phyloP scores from a whole-genome alignment of 345 rosid species.

The Hevea brasiliensis region DNA sequence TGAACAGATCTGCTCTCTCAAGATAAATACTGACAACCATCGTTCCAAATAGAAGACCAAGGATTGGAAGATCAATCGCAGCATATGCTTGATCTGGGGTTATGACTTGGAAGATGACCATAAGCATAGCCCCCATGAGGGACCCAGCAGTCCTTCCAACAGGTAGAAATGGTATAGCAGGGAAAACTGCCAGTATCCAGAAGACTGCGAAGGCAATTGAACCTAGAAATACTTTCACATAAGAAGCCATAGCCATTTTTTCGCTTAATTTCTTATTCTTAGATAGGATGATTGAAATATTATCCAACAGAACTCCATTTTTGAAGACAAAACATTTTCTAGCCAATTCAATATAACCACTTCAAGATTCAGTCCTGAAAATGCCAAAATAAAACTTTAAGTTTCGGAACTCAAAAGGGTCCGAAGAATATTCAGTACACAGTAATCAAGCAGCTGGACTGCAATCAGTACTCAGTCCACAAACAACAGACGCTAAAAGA shows the following conservation, averaged over 20 bases:
- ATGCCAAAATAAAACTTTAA: not conserved
- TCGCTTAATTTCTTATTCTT: not conserved
- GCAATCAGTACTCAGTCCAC: not conserved
- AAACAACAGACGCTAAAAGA: not conserved
- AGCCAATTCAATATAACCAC: not conserved
- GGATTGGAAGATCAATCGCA: slow-evolving; percentile 77
- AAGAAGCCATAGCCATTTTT: slow-evolving; percentile 62
- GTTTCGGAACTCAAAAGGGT: not conserved
- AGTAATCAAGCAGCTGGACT: slow-evolving; percentile 15
- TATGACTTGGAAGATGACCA: slow-evolving; percentile 72
- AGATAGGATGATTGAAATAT: not conserved
- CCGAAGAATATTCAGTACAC: not conserved
- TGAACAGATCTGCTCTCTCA: slow-evolving; percentile 78
- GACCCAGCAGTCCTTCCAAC: slow-evolving; percentile 92
- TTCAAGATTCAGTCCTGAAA: slow-evolving; percentile 13
- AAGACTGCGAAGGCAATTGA: slow-evolving; percentile 65
- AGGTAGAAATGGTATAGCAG: slow-evolving; percentile 72
- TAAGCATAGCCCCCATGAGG: slow-evolving; percentile 76
- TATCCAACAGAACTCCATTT: slow-evolving; percentile 7
- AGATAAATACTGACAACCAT: slow-evolving; percentile 86
- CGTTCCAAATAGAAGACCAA: slow-evolving; percentile 85
- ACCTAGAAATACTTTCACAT: slow-evolving; percentile 54
- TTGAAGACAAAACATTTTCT: not conserved
- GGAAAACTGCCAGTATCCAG: slow-evolving; percentile 87
- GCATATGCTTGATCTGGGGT: slow-evolving; percentile 75